Percentiles rank a stretch among this genome's conserved stretches.
These are phyloP conservation scores for Phytophthora hybrid DNA, from an alignment of 352 stramenopile genomes.

Conservation along the genomic window DNA sequence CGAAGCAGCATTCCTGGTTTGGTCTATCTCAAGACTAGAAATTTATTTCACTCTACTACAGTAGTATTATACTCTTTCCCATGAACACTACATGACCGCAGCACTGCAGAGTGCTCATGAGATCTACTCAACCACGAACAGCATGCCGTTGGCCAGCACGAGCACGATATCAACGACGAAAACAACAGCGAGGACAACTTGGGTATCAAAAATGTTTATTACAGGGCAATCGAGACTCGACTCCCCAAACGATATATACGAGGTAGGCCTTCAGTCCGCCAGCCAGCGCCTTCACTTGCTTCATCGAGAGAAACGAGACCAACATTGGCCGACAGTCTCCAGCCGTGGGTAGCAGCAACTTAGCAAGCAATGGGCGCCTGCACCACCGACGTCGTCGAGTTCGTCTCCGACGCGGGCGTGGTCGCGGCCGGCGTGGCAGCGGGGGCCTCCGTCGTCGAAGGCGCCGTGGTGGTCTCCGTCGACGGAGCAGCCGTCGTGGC, in stretches of 20 bases:
- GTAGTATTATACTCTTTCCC: background rate
- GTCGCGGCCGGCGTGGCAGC: background rate
- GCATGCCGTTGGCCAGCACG: background rate
- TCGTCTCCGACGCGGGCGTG: conserved; percentile 7
- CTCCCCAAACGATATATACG: background rate
- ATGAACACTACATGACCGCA: conserved; percentile 9
- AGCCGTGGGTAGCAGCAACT: background rate
- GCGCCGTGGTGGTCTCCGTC: too few species aligned
- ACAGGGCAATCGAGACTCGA: background rate
- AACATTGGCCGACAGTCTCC: background rate
- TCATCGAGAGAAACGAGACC: too few species aligned
- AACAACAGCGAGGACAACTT: background rate
- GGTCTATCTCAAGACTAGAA: too few species aligned
- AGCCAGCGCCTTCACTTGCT: too few species aligned
- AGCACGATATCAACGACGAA: background rate
- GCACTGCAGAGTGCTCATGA: background rate
- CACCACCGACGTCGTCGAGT: conserved; percentile 6
- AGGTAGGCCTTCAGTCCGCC: background rate
- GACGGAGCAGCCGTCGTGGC: too few species aligned
- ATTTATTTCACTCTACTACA: too few species aligned
- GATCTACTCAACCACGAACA: background rate
- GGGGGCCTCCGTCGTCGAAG: too few species aligned
- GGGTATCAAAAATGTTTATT: background rate
- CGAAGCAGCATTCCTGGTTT: too few species aligned
- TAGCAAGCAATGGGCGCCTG: background rate